A percentile compares a stretch with the other conserved stretches of the same genome.
Evolutionary conservation across 2,329 filamentous ascomycete species (phyloP).

Genomic region (Cytospora leucostoma): DNA sequence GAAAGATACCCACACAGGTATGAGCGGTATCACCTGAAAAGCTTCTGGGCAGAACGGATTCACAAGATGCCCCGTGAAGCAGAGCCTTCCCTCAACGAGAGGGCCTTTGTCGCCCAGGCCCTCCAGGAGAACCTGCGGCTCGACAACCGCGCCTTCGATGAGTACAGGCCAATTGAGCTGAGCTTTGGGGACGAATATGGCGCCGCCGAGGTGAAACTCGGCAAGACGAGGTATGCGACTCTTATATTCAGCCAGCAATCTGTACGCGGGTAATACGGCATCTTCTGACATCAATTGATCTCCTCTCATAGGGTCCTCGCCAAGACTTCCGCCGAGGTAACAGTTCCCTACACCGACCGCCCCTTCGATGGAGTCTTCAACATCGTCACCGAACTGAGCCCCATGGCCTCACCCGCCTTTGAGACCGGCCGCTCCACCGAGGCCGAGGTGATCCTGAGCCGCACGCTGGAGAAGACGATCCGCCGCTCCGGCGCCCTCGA

Average conservation of each 20-base stretch:
- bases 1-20: slow-evolving; percentile 1
- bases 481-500: slow-evolving; percentile 90
- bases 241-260: too few relatives aligned
- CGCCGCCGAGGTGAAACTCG: slow-evolving; percentile 80
- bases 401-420: slow-evolving; percentile 89
- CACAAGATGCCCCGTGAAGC: slow-evolving; percentile 87
- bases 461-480: slow-evolving; percentile 90
- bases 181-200: slow-evolving; percentile 90
- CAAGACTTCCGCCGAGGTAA: slow-evolving; percentile 85
- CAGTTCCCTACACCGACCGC: slow-evolving; percentile 80
- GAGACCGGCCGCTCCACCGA: slow-evolving; percentile 83
- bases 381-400: slow-evolving; percentile 86
- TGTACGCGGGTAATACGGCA: neutral
- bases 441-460: slow-evolving; percentile 80
- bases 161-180: slow-evolving; percentile 76
- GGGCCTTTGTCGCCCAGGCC: slow-evolving; percentile 80
- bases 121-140: slow-evolving; percentile 78
- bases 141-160: slow-evolving; percentile 79
- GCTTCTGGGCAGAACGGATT: slow-evolving; percentile 22
- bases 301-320: slow-evolving; percentile 67
- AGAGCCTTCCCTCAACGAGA: slow-evolving; percentile 87
- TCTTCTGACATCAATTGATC: slow-evolving; percentile 18
- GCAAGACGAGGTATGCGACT: slow-evolving; percentile 76
- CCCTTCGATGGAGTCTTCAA: slow-evolving; percentile 96
- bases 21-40: slow-evolving; percentile 32